Evolutionary conservation across 1,284 basidiomycete genomes (phyloP).

Genomic region (Papiliotrema fonsecae): DNA sequence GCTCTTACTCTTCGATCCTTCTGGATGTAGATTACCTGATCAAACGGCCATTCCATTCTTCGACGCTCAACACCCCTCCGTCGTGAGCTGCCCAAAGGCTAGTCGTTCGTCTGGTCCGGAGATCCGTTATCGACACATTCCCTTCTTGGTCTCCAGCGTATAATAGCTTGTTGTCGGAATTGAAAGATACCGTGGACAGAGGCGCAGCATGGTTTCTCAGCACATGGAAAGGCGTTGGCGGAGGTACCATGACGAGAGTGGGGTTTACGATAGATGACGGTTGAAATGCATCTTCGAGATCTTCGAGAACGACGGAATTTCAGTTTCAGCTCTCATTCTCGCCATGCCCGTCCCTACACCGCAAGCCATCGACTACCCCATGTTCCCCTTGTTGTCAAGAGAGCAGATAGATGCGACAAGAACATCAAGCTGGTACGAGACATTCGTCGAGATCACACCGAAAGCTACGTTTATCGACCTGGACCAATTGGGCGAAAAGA

Average conservation of each 20-base stretch:
- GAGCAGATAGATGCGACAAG: constrained; percentile 67
- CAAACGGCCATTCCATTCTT: constrained; percentile 62
- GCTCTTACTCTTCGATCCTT: not conserved
- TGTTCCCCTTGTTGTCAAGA: constrained; percentile 8
- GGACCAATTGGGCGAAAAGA: constrained; percentile 75
- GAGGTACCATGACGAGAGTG: constrained; percentile 13
- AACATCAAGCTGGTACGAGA: constrained; percentile 83
- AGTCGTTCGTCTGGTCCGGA: constrained; percentile 63
- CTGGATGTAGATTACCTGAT: constrained; percentile 59
- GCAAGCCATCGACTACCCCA: not conserved
- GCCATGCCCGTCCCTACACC: constrained; percentile 5
- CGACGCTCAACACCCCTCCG: constrained; percentile 66
- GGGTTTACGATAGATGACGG: not conserved
- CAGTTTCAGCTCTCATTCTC: not conserved
- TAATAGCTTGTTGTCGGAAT: constrained; percentile 65
- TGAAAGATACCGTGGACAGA: constrained; percentile 55
- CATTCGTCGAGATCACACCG: constrained; percentile 64
- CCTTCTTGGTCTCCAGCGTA: constrained; percentile 78
- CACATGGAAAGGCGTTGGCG: constrained; percentile 62
- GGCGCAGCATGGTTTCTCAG: constrained; percentile 64
- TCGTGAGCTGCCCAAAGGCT: constrained; percentile 72
- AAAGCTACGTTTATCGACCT: constrained; percentile 74
- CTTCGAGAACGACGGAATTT: not conserved
- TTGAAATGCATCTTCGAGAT: not conserved
- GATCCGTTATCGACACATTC: constrained; percentile 64